A percentile compares a stretch with the other conserved stretches of the same genome.
Conservation (phyloP, 2,329 filamentous ascomycete species). For the Orbilia oligospora region DNA sequence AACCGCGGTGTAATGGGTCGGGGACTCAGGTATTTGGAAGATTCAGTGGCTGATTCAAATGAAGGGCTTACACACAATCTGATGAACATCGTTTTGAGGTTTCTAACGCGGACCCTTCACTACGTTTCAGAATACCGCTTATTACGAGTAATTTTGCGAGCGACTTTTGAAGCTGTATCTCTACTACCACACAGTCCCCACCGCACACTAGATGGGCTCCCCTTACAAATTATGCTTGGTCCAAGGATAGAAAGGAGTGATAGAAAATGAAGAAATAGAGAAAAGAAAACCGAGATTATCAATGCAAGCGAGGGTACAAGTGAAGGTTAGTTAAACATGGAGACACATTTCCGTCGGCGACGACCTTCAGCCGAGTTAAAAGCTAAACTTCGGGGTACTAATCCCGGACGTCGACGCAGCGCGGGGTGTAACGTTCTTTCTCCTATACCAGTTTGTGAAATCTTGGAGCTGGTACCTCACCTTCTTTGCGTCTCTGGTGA, state of each 20-base stretch:
- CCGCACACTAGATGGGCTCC: constrained; percentile 4
- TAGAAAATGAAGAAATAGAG: neutral
- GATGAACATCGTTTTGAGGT: neutral
- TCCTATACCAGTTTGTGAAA: constrained; percentile 93
- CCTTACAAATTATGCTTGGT: constrained; percentile 1
- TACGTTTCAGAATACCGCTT: neutral
- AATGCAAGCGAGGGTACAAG: constrained; percentile 25
- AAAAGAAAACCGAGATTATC: constrained; percentile 1
- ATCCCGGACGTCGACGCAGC: constrained; percentile 66
- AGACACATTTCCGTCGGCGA: constrained; percentile 17
- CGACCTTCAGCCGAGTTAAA: constrained; percentile 19
- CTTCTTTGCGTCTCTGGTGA: constrained; percentile 63
- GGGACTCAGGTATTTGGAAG: too few species aligned
- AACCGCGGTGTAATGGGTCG: too few species aligned
- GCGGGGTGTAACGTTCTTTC: constrained; percentile 93
- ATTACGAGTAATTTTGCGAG: constrained; percentile 3
- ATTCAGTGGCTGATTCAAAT: neutral
- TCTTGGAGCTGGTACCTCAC: constrained; percentile 77
- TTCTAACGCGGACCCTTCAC: neutral
- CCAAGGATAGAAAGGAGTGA: constrained; percentile 1
- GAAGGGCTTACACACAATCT: neutral
- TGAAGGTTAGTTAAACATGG: constrained; percentile 6
- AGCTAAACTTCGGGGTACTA: constrained; percentile 58
- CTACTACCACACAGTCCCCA: constrained; percentile 8
- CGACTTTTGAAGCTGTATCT: constrained; percentile 18